phyloP scores from a whole-genome alignment of 164 flowering plant species.

The Stephania yunnanensis region DNA sequence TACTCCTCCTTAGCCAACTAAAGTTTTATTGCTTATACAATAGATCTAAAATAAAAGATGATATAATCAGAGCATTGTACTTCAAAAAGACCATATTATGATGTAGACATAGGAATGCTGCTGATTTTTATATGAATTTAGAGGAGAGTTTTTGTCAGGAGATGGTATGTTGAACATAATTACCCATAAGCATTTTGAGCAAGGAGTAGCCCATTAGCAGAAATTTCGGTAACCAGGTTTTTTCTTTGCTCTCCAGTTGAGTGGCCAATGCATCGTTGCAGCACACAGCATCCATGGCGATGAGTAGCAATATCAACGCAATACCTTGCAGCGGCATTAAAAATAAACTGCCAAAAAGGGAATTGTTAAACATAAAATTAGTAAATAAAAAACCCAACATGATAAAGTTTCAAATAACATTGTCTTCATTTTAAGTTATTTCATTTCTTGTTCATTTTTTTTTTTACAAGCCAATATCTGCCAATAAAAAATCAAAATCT shows the following conservation, averaged over 20 bases:
- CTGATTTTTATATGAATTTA: neutral
- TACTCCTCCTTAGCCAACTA: neutral
- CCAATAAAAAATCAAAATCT: neutral
- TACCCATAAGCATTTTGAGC: slow-evolving; percentile 60
- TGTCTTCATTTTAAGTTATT: neutral
- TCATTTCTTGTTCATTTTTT: neutral
- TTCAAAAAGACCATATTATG: neutral
- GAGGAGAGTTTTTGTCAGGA: neutral
- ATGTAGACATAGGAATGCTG: neutral
- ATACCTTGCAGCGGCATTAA: slow-evolving; percentile 13
- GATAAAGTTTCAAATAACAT: neutral
- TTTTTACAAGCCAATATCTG: neutral
- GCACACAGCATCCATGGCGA: slow-evolving; percentile 47
- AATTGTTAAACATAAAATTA: neutral
- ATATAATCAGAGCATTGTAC: neutral
- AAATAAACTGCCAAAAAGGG: slow-evolving; percentile 20
- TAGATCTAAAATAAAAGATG: neutral
- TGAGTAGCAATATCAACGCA: slow-evolving; percentile 49
- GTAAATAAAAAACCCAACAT: neutral
- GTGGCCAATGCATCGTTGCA: slow-evolving; percentile 39
- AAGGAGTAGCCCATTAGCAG: slow-evolving; percentile 38
- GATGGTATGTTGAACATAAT: slow-evolving; percentile 3
- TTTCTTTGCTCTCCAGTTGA: slow-evolving; percentile 37
- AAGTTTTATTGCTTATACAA: neutral
- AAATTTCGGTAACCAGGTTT: slow-evolving; percentile 33